A percentile compares a stretch with the other conserved stretches of the same genome.
phyloP scores from a whole-genome alignment of 495 filamentous ascomycete species.

The Pseudoneurospora amorphoporcata region DNA sequence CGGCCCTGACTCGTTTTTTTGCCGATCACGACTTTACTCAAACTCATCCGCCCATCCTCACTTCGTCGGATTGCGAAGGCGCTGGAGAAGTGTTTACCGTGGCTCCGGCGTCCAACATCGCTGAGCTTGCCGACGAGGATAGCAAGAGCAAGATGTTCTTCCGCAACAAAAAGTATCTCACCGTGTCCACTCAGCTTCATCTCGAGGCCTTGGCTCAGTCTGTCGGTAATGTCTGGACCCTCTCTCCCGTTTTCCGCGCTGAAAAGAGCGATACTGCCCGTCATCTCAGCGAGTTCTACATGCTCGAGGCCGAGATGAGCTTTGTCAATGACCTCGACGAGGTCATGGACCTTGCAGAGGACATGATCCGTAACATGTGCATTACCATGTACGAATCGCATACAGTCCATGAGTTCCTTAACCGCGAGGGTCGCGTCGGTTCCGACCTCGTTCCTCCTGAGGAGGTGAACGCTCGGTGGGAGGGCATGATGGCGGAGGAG shows the following conservation, averaged over 20 bases:
- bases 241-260: conserved; percentile 88
- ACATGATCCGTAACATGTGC: conserved; percentile 57
- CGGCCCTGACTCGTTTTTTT: conserved; percentile 65
- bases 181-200: conserved; percentile 90
- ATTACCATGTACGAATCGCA: conserved; percentile 41
- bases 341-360: conserved; percentile 71
- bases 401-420: conserved; percentile 49
- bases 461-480: conserved; percentile 60
- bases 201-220: conserved; percentile 86
- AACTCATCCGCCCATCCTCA: conserved; percentile 86
- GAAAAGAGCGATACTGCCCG: conserved; percentile 91
- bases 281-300: conserved; percentile 96
- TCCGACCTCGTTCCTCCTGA: conserved; percentile 25
- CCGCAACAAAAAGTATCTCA: conserved; percentile 83
- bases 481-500: conserved; percentile 42
- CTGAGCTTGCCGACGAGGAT: conserved; percentile 4
- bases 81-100: conserved; percentile 92
- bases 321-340: conserved; percentile 59
- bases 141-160: conserved; percentile 52
- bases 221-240: conserved; percentile 83
- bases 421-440: conserved; percentile 17
- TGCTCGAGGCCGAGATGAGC: conserved; percentile 85
- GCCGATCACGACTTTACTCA: conserved; percentile 61
- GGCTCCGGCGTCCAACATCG: conserved; percentile 25
- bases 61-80: conserved; percentile 95